Evolutionary conservation across 306 rosid genomes (phyloP).

Genomic region (Leucaena leucocephala): DNA sequence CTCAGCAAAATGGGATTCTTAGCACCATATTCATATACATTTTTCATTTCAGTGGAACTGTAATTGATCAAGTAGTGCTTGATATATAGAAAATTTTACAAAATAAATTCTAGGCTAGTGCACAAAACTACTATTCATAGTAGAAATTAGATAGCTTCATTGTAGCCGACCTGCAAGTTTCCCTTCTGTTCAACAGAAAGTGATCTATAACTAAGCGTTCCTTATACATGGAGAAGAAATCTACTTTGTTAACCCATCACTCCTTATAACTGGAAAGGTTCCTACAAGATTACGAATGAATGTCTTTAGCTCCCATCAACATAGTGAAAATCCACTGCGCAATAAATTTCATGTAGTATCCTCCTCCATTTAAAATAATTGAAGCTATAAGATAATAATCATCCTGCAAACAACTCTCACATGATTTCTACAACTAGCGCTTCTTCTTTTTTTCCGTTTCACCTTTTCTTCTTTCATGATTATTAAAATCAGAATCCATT

Average conservation of each 20-base stretch:
- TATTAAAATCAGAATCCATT: constrained; percentile 60
- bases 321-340: background rate
- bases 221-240: background rate
- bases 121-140: no score
- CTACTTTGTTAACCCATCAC: background rate
- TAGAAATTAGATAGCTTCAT: background rate
- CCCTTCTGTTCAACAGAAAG: background rate
- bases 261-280: background rate
- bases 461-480: constrained; percentile 33
- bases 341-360: background rate
- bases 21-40: background rate
- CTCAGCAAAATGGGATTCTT: background rate
- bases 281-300: background rate
- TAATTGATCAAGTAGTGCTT: background rate
- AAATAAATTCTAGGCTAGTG: background rate
- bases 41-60: background rate
- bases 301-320: background rate
- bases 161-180: background rate
- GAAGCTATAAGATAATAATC: constrained; percentile 8
- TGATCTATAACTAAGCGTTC: background rate
- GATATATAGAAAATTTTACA: background rate
- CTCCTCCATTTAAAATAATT: background rate
- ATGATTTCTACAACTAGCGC: background rate
- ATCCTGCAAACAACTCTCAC: constrained; percentile 2
- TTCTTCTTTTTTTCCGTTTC: background rate